These are phyloP conservation scores for Paramecium sonneborni DNA, from an alignment of 73 alveolate genomes.

Conservation along the genomic window DNA sequence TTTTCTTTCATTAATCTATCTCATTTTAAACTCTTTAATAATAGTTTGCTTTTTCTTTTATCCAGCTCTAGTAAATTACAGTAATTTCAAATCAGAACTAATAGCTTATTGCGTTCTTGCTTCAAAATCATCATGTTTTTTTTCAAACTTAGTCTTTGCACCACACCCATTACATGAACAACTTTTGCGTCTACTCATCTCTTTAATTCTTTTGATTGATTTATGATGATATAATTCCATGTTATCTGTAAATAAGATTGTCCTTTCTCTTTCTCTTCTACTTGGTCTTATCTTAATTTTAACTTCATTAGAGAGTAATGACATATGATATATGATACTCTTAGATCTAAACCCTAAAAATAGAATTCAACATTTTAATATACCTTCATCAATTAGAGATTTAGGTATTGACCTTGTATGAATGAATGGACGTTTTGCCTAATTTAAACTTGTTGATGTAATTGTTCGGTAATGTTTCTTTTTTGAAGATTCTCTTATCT, in stretches of 20 bases:
- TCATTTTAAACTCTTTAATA: background rate
- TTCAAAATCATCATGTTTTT: constrained; percentile 19
- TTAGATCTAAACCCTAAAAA: background rate
- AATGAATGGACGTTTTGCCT: background rate
- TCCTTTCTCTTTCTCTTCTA: background rate
- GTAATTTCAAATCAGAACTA: background rate
- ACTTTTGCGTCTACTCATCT: background rate
- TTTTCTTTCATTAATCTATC: background rate
- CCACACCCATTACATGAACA: background rate
- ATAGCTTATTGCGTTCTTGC: constrained; percentile 8
- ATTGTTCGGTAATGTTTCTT: background rate
- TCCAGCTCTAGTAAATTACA: constrained; percentile 35
- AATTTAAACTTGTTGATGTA: background rate
- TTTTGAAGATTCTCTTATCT: background rate
- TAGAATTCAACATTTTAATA: background rate
- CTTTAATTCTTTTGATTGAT: background rate
- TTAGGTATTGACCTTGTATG: background rate
- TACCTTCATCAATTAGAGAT: constrained; percentile 27
- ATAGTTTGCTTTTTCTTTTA: background rate
- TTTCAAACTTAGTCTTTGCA: background rate
- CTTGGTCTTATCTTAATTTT: constrained; percentile 4
- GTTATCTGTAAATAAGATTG: constrained; percentile 30
- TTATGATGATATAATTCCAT: constrained; percentile 21
- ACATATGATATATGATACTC: background rate
- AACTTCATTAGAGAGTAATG: background rate